A percentile compares a stretch with the other conserved stretches of the same genome.
phyloP scores from a whole-genome alignment of 768 basidiomycete genomes.

The Termitomyces sp. region DNA sequence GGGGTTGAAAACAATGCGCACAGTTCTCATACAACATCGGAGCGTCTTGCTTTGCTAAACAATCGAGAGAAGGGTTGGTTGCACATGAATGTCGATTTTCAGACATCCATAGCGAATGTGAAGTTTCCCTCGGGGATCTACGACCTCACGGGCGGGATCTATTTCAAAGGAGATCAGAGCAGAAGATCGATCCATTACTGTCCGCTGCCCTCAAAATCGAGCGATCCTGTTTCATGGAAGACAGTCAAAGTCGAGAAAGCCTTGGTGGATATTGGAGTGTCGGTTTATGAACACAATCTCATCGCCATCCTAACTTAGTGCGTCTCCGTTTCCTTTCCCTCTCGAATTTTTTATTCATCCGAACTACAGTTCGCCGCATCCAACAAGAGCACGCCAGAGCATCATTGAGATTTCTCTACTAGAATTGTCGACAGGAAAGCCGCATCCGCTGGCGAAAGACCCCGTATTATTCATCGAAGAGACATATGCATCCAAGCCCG shows the following conservation, averaged over 20 bases:
- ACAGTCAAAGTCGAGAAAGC: slow-evolving; percentile 19
- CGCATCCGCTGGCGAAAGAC: slow-evolving; percentile 10
- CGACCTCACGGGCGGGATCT: slow-evolving; percentile 34
- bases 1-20: slow-evolving; percentile 24
- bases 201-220: slow-evolving; percentile 21
- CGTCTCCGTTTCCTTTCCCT: slow-evolving; percentile 6
- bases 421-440: slow-evolving; percentile 6
- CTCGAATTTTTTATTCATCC: background rate
- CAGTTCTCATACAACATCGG: background rate
- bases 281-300: slow-evolving; percentile 37
- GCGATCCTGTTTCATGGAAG: slow-evolving; percentile 23
- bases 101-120: slow-evolving; percentile 18
- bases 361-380: background rate
- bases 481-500: slow-evolving; percentile 4
- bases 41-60: slow-evolving; percentile 22
- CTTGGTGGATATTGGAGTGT: slow-evolving; percentile 37
- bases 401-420: slow-evolving; percentile 4
- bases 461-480: slow-evolving; percentile 22
- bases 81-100: slow-evolving; percentile 18
- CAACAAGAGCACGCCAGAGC: background rate
- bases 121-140: slow-evolving; percentile 31
- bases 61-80: slow-evolving; percentile 26
- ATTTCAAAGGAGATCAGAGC: slow-evolving; percentile 27
- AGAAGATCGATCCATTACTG: slow-evolving; percentile 24
- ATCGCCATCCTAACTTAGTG: slow-evolving; percentile 35